Base-by-base conservation (phyloP, 257 asterid genomes). In the Scutellaria baicalensis region DNA sequence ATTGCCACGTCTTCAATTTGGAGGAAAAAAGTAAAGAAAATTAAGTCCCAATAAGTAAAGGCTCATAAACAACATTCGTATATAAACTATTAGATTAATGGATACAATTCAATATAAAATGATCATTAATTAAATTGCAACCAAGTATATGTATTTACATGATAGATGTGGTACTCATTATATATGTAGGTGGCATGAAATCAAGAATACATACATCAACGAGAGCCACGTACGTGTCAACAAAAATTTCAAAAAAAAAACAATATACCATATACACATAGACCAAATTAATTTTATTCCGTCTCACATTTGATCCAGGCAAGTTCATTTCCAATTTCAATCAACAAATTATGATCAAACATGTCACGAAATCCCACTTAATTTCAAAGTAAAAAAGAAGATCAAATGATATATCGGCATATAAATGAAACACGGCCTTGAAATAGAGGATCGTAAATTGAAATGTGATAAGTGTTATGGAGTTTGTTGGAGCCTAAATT, bases 161-260 rank as follows among this genome's bases (percentile, higher is more conserved):
- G 18, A 56, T 11, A 27, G 66, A 2, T 36, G 5, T 10, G 18
- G 42, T 20, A 13, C 54, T 39, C 42, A 17, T 23, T 13, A 68
- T 13, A 23, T 33, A 21, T 69, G 39, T 59, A 57, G 12, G 74
- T 69, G 74, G 58, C 59, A 12, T 6, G 18, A 69, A 69, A 6
- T 38, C 39, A 45, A 18, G 39, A 9, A 13, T 39, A 27, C 17
- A 7, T 16, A 49, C 4, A 57, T 38, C 35, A n/a, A 35, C 17
- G 9, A 8, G 45, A 18, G 60, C 42, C 75, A 70, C 60, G 62
- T 48, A 70, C 60, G 62, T 48, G 75, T 48, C 52, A 12, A 43
- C 56, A 8, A n/a, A 23, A 21, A n/a, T 33, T 12, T 14, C 31
- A 39, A 21, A 67, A 51, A 0, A 50, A n/a, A 14, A 6, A 50